Evolutionary conservation across 495 filamentous ascomycete genomes (phyloP), one percentile per base, ranked within the genome.

Genomic region (Astrocystis sublimbata): DNA sequence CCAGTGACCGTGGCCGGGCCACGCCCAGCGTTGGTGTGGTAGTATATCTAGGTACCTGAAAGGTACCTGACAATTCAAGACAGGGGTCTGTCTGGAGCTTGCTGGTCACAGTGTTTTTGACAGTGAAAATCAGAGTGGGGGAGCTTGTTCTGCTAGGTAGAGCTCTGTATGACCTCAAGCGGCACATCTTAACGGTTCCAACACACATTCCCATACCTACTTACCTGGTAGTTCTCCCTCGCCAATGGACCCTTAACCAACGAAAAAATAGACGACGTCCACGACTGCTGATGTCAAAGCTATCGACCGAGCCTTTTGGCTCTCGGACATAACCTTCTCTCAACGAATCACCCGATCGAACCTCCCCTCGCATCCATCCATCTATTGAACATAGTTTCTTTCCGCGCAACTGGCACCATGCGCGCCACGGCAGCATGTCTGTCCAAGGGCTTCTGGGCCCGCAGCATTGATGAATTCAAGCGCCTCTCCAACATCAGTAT

Each of bases 401-500:
- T 23, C 17, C 17, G 40, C 46, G 21, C 41, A 65, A 67, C 51
- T 23, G 17, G 21, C 66, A 73, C 52, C 17, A 82, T 82, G 79
- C 73, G 75, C 58, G 71, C 74, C 43, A 80, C 79, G 24, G 58
- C 72, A 35, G 62, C 50, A 30, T 73, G 76, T 38, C 71, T 77
- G 6, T 49, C 65, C 62, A 79, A 74, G 63, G 72, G 78, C 68
- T 80, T 82, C 69, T 72, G 67, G 62, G 73, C 66, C 43, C 76
- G 79, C 30, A 82, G 78, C 62, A 2, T 77, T 8, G 78, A 79
- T 24, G 79, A 82, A 62, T 68, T 81, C 68, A 77, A 77, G 63
- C 72, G 79, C 49, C 72, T 79, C 41, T 72, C 74, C 4, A 70
- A 76, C 15, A 76, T 81, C 35, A 76, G 79, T 80, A 74, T 26